Evolutionary conservation across 129 eudicot genomes (phyloP), one percentile per base, ranked within the genome.

Genomic region (Flaveria sonorensis): DNA sequence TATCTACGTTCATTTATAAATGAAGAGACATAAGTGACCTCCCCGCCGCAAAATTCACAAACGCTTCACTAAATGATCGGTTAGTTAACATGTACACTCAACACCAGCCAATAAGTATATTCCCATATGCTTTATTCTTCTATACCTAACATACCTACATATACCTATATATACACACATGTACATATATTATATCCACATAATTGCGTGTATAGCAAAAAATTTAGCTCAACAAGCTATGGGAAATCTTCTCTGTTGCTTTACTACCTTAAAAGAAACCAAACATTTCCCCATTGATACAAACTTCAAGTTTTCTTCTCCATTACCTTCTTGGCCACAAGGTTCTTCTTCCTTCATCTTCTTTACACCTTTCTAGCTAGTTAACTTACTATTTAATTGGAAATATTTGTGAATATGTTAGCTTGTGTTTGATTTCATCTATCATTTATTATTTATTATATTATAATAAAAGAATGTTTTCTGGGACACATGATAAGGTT

Each of bases 261-360:
- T 77, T 60, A 77, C 70, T 30, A 42, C 52, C 63, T 18, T 42
- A 21, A 70, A 75, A 13, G 50, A 51, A 57, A 69, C 71, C 50
- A n/a, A 59, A 9, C 10, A 11, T 56, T 42, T 62, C 6, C 82
- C 87, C 47, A 71, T 84, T 66, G 72, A 79, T 10, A 71, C 76
- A 57, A 9, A 11, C 16, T 84, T 80, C 79, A 72, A 80, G 71
- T 74, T 81, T 50, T 63, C 88, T 57, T 84, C 85, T 71, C 79
- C 85, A 12, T 64, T 81, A n/a, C 85, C 88, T 13, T 71, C 80
- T 48, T 84, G 88, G 88, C 88, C 88, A 76, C 69, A 82, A 72
- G 85, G 87, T 84, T 51, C 71, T 62, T 62, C 61, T 48, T 6
- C 24, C 6, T 36, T 3, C 12, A 30, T 64, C 21, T 60, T 21